Base-by-base conservation (phyloP, 257 asterid genomes). In the Voacanga thouarsii region DNA sequence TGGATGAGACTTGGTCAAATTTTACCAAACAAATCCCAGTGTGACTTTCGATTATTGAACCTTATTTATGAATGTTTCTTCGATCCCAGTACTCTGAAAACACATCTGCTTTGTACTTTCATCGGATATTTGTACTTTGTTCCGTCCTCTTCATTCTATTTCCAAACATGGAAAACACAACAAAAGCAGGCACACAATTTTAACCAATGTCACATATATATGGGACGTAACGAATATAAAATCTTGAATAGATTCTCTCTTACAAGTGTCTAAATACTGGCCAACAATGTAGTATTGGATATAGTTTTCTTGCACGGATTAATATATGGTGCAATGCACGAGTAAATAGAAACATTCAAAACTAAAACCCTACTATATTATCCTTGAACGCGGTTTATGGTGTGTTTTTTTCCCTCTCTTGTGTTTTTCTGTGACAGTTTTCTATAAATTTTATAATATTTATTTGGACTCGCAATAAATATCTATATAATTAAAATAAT, bases 1-100 rank as follows among this genome's bases (percentile, higher is more conserved):
- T 33, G 47, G 65, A 76, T 10, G 53, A 24, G 63, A 78, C 14
- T 45, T 71, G 73, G 73, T 78, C 61, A 71, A 49, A 39, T 47
- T 49, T 47, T 71, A 65, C n/a, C 9, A 43, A 43, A 33, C 5
- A 43, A 43, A 43, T 4, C 14, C 0, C 14, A 47, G 14, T 44
- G 47, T 8, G 47, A 8, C 9, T 8, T 8, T 44, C 9, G 2
- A 14, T 1, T 15, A 49, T 49, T 12, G 15, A 8, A 12, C 53
- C 7, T 0, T 14, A 15, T 51, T 51, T 19, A 51, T 15, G 21
- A 51, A 15, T 39, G 6, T 33, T 0, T 18, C 44, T 7, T 33
- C 18, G 24, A 66, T 37, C 26, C 41, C n/a, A 37, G 26, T 6
- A 33, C 26, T 39, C 23, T 37, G 47, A 65, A 24, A 65, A 26